These are phyloP conservation scores for Pascua guehoae DNA, from an alignment of 1,284 basidiomycete genomes.

Conservation along the genomic window DNA sequence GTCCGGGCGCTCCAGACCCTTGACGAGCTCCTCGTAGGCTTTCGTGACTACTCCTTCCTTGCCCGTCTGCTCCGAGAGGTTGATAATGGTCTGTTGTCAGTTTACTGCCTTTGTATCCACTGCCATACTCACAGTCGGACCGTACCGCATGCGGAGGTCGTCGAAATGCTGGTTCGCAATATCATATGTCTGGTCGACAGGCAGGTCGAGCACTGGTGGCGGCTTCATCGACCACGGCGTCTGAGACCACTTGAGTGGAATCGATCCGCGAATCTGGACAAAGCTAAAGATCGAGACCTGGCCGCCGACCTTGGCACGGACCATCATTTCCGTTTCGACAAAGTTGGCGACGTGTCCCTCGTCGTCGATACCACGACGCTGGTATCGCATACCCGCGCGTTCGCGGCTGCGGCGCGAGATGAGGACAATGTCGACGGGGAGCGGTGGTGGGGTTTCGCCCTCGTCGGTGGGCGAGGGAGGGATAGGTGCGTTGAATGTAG, in stretches of 20 bases:
- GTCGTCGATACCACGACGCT: slow-evolving; percentile 55
- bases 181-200: slow-evolving; percentile 66
- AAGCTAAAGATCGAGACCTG: slow-evolving; percentile 76
- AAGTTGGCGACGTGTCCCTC: slow-evolving; percentile 56
- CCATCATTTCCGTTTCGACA: slow-evolving; percentile 61
- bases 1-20: slow-evolving; percentile 59
- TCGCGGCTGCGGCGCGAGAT: slow-evolving; percentile 55
- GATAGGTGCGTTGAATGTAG: slow-evolving; percentile 62
- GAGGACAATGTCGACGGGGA: slow-evolving; percentile 51
- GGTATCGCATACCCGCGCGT: slow-evolving; percentile 56
- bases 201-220: slow-evolving; percentile 74
- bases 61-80: slow-evolving; percentile 84
- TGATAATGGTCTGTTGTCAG: slow-evolving; percentile 66
- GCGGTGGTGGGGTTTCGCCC: slow-evolving; percentile 5
- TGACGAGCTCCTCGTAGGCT: slow-evolving; percentile 69
- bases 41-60: slow-evolving; percentile 78
- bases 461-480: slow-evolving; percentile 21
- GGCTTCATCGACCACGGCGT: slow-evolving; percentile 72
- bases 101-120: not conserved
- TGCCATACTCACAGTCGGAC: slow-evolving; percentile 61
- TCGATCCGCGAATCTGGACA: slow-evolving; percentile 83
- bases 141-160: slow-evolving; percentile 65
- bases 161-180: slow-evolving; percentile 73
- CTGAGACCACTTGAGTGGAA: slow-evolving; percentile 86
- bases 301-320: slow-evolving; percentile 63